These are phyloP conservation scores for Colletotrichum sp. DNA, from an alignment of 2,329 filamentous ascomycete genomes.

Conservation along the genomic window DNA sequence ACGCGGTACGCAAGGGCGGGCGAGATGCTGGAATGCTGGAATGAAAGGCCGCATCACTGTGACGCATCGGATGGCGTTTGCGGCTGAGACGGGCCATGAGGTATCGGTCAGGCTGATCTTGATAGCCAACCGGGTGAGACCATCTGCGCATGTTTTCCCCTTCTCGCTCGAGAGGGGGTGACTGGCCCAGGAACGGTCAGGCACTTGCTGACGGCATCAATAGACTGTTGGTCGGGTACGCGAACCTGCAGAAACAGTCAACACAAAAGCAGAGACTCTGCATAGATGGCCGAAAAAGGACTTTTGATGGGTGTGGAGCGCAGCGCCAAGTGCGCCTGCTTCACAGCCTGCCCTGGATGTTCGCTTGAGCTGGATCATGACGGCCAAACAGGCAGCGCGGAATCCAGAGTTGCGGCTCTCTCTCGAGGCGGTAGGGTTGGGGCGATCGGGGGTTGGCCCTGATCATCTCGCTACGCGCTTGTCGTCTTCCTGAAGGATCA, in stretches of 20 bases:
- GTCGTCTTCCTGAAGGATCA: constrained; percentile 20
- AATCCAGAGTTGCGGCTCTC: constrained; percentile 7
- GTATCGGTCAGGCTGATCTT: neutral
- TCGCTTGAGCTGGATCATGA: neutral
- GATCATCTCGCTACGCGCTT: constrained; percentile 21
- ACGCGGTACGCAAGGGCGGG: neutral
- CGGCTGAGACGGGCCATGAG: constrained; percentile 10
- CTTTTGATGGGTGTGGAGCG: neutral
- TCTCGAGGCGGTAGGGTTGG: constrained; percentile 1
- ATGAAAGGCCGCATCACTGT: neutral
- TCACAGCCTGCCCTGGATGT: neutral
- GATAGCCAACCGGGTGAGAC: neutral
- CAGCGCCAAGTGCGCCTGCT: neutral
- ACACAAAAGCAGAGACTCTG: neutral
- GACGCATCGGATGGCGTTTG: constrained; percentile 17
- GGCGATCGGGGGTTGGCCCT: constrained; percentile 2
- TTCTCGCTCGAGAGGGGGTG: neutral
- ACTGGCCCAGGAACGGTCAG: neutral
- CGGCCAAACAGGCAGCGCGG: neutral
- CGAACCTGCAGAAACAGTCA: neutral
- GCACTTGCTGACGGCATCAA: neutral
- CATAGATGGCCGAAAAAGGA: neutral
- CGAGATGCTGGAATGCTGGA: neutral
- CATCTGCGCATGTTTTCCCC: neutral
- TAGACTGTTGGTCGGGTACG: neutral